Base-by-base conservation (phyloP, 2,329 filamentous ascomycete species). In the Tolypocladium tundrense region DNA sequence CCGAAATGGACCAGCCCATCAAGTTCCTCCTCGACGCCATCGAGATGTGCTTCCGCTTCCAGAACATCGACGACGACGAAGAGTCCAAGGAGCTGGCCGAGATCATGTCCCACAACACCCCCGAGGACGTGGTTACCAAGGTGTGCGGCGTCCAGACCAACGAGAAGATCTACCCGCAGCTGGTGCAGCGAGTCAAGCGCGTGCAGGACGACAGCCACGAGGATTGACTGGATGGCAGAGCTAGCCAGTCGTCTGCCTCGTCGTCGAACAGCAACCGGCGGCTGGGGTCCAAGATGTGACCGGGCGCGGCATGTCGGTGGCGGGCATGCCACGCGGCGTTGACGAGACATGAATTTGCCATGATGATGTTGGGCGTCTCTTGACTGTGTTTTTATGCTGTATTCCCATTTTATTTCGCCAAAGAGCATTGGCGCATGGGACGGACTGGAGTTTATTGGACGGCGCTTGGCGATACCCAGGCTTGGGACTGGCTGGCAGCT, bases 21-120 rank as follows among this genome's bases (percentile, higher is more conserved):
- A 81, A 85, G 59, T 86, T 83, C 56, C 81, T 99, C 37, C 79
- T 97, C 56, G 88, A 87, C 59, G 89, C 90, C 24, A 84, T 94
- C 52, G 93, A 97, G 79, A 91, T 93, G 85, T 87, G 90, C 8
- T 87, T 99, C 72, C 90, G 88, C 62, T 99, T 97, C 86, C 92
- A 97, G 78, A 90, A 96, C 67, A 88, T 97, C 58, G 84, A 92
- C 66, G 91, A 86, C 14, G 94, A 99, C 63, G 90, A 95, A 0
- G 94, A 97, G 82, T 95, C 89, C 62, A 79, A 77, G 64, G 87
- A 96, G 75, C 82, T 99, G 13, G 90, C 90, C 67, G 86, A 89
- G 78, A 91, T 95, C 69, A 88, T 99, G 77, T 85, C 88, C 60
- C 81, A 86, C 62, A 82, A 88, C 68, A 79, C 79, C 2, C 79